Evolutionary conservation across 2,329 filamentous ascomycete species (phyloP).

Genomic region (Neobulgaria alba): DNA sequence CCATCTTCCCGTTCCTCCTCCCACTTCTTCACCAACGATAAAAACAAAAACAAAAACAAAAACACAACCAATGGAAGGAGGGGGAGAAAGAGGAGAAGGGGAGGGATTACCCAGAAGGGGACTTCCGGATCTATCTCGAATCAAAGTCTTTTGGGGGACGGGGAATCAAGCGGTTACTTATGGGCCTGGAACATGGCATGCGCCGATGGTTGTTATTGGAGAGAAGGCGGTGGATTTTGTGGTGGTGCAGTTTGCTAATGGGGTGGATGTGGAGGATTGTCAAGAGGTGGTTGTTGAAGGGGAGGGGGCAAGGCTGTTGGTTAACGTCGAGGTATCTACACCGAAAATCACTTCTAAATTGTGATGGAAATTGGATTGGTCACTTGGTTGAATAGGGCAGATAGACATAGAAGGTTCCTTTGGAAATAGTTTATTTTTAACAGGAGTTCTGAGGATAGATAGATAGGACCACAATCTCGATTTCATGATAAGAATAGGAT

Average conservation of each 20-base stretch:
- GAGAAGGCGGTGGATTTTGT: slow-evolving; percentile 68
- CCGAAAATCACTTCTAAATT: no score
- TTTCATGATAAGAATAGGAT: no score
- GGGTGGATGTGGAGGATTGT: slow-evolving; percentile 74
- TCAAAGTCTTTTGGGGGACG: slow-evolving; percentile 72
- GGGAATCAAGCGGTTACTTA: slow-evolving; percentile 84
- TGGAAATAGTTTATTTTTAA: no score
- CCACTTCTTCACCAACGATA: no score
- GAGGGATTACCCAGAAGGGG: slow-evolving; percentile 23
- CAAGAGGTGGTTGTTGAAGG: slow-evolving; percentile 54
- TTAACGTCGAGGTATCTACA: not conserved
- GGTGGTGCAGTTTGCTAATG: slow-evolving; percentile 83
- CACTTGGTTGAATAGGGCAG: no score
- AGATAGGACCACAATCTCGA: no score
- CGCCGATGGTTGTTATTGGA: slow-evolving; percentile 87
- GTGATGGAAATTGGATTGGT: no score
- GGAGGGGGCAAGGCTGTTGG: not conserved
- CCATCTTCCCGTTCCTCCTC: slow-evolving; percentile 33
- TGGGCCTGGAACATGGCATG: slow-evolving; percentile 84
- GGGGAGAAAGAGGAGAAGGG: no score
- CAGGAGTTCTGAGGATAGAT: no score
- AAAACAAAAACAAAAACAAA: no score
- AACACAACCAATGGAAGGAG: not conserved
- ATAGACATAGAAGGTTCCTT: no score
- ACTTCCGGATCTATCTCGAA: slow-evolving; percentile 60